Conservation (phyloP, 1,284 basidiomycete species). For the Tilletia caries region DNA sequence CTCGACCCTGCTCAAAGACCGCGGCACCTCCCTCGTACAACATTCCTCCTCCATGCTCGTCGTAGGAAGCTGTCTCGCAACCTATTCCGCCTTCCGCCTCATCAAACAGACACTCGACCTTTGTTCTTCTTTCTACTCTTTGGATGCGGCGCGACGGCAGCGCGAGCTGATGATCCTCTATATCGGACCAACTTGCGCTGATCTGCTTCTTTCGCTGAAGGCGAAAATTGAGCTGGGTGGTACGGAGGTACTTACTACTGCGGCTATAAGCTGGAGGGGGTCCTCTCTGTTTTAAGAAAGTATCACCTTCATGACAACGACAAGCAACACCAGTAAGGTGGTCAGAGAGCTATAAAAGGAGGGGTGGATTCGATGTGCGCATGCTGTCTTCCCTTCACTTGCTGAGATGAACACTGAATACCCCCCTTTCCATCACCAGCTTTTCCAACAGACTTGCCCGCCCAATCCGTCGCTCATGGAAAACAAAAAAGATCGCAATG, state of each 20-base stretch:
- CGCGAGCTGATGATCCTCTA: conserved; percentile 42
- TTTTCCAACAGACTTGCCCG: not conserved
- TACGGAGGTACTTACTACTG: conserved; percentile 36
- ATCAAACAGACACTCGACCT: conserved; percentile 42
- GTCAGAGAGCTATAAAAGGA: too few species aligned
- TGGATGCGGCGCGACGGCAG: conserved; percentile 25
- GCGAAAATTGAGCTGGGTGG: conserved; percentile 45
- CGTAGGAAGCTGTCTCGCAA: conserved; percentile 48
- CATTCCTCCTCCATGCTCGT: conserved; percentile 36
- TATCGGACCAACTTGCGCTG: conserved; percentile 46
- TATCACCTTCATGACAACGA: too few species aligned
- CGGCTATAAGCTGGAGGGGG: conserved; percentile 24
- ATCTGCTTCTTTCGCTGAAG: conserved; percentile 27
- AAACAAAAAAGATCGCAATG: not conserved
- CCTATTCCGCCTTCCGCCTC: conserved; percentile 50
- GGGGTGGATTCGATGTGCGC: too few species aligned
- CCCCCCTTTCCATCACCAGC: too few species aligned
- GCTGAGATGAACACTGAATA: too few species aligned
- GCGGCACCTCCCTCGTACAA: conserved; percentile 30
- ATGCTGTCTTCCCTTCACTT: conserved; percentile 15
- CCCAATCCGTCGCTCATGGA: not conserved
- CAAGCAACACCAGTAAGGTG: too few species aligned
- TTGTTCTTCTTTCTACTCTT: not conserved
- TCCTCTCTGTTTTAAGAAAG: conserved; percentile 31
- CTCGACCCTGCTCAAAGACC: conserved; percentile 33